Evolutionary conservation across 306 rosid species (phyloP).

Genomic region (Acacia melanoxylon): DNA sequence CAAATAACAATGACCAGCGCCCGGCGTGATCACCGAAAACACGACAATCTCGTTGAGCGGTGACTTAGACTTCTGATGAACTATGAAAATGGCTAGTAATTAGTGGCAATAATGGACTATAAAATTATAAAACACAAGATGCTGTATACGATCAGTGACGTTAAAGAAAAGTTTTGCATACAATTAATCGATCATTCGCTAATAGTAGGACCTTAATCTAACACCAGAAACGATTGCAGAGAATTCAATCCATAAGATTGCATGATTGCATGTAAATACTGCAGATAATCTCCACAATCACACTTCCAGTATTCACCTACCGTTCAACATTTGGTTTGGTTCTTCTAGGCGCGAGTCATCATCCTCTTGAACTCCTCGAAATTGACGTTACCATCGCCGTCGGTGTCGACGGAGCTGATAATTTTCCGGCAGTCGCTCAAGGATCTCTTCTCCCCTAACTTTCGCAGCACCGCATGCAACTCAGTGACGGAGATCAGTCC

Average conservation of each 20-base stretch:
- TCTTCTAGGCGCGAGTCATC: conserved; percentile 57
- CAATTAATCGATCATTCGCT: not conserved
- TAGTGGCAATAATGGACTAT: not conserved
- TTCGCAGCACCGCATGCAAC: conserved; percentile 64
- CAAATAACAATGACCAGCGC: not conserved
- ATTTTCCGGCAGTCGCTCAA: conserved; percentile 66
- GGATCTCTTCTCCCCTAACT: conserved; percentile 82
- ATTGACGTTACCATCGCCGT: conserved; percentile 85
- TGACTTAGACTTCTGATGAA: not conserved
- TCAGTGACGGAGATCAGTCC: conserved; percentile 78
- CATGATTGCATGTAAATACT: not conserved
- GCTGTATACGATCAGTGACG: not conserved
- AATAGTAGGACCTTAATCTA: not conserved
- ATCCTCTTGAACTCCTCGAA: conserved; percentile 96
- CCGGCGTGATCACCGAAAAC: not conserved
- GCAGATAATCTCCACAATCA: not conserved
- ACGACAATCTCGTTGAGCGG: not conserved
- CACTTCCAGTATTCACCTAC: conserved; percentile 16
- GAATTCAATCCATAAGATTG: not conserved
- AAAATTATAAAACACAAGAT: not conserved
- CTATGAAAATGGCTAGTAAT: not conserved
- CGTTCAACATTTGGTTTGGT: not conserved
- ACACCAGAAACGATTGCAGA: not conserved
- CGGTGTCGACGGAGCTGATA: conserved; percentile 82
- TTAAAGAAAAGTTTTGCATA: not conserved